Conservation (phyloP, 768 basidiomycete species). For the Pulveroboletus sp. region DNA sequence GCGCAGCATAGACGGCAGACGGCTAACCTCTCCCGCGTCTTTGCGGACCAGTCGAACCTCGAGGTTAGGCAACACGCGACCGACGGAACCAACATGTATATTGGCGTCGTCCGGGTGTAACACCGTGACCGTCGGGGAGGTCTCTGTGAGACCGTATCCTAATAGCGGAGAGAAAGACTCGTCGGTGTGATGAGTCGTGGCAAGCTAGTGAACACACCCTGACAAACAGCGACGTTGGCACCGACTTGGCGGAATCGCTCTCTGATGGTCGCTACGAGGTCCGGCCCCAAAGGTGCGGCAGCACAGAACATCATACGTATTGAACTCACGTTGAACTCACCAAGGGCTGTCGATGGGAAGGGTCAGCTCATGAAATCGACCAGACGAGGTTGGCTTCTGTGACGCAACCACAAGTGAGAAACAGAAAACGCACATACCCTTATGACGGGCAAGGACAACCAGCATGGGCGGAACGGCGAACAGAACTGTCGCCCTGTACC, state of each 20-base stretch:
- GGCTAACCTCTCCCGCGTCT: conserved; percentile 45
- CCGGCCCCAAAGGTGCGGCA: conserved; percentile 74
- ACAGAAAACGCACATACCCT: conserved; percentile 38
- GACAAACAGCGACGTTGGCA: conserved; percentile 38
- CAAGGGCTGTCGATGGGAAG: conserved; percentile 42
- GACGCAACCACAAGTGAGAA: too few relatives aligned
- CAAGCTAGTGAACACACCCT: conserved; percentile 39
- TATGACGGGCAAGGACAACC: conserved; percentile 66
- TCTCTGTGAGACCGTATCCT: conserved; percentile 83
- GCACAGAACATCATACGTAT: conserved; percentile 60
- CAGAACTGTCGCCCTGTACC: conserved; percentile 53
- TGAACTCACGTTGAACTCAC: conserved; percentile 61
- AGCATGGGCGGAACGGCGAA: conserved; percentile 82
- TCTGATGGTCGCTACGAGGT: conserved; percentile 49
- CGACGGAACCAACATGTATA: conserved; percentile 60
- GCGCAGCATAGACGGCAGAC: too few relatives aligned
- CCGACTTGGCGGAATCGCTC: conserved; percentile 39
- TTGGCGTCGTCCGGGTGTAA: conserved; percentile 40
- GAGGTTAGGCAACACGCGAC: conserved; percentile 67
- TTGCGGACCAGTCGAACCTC: conserved; percentile 68
- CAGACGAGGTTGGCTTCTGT: not conserved
- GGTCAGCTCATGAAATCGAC: not conserved
- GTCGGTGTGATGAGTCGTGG: not conserved
- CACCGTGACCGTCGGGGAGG: conserved; percentile 65
- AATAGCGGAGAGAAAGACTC: not conserved